Percentiles rank a stretch among this genome's conserved stretches.
These are phyloP conservation scores for Chlorella sp. DNA, from an alignment of 139 green algal species.

Conservation along the genomic window DNA sequence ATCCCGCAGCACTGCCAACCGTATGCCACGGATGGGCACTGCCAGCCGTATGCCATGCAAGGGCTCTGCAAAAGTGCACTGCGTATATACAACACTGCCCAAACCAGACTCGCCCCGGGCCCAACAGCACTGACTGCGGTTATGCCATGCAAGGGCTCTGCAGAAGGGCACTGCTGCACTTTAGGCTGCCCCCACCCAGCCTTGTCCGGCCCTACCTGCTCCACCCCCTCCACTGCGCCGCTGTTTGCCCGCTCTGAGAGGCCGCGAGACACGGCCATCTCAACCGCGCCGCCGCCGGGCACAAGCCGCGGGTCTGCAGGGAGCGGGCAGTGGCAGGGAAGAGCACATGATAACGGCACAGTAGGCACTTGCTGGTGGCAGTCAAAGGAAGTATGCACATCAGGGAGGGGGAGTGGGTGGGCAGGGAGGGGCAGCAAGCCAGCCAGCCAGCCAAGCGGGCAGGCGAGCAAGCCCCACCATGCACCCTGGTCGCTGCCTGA, in stretches of 20 bases:
- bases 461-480: background rate
- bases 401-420: background rate
- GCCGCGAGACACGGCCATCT: conserved; percentile 92
- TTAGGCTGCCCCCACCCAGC: background rate
- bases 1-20: background rate
- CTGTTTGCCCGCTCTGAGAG: conserved; percentile 65
- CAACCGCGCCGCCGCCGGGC: conserved; percentile 95
- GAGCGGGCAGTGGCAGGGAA: background rate
- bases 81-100: too few species aligned
- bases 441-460: too few species aligned
- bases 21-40: too few species aligned
- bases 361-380: background rate
- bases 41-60: too few species aligned
- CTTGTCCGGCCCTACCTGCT: conserved; percentile 41
- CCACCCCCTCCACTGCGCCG: conserved; percentile 59
- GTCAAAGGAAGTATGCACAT: background rate
- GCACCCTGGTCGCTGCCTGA: too few species aligned
- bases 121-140: background rate
- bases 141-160: background rate
- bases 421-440: background rate
- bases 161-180: background rate
- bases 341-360: background rate
- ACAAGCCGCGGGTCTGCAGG: conserved; percentile 87
- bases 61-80: too few species aligned
- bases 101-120: too few species aligned